A percentile compares a stretch with the other conserved stretches of the same genome.
Evolutionary conservation across 2,329 filamentous ascomycete genomes (phyloP).

Genomic region (Aspergillus quadricinctus): DNA sequence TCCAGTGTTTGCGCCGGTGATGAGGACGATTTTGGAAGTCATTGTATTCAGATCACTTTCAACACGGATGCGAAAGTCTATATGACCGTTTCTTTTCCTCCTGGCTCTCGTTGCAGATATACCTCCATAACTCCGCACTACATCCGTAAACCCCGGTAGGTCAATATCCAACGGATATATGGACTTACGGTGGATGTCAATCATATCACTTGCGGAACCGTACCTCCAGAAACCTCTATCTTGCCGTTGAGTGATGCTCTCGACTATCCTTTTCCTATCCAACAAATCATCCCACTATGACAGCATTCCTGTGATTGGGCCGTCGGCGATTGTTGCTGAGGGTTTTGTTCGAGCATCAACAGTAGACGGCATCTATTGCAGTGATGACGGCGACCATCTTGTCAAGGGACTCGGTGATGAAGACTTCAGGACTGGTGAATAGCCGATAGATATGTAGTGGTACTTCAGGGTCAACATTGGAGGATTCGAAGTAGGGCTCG

Average conservation of each 20-base stretch:
- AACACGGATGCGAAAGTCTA: background rate
- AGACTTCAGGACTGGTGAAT: background rate
- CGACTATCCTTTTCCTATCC: too few relatives aligned
- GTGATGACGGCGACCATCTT: background rate
- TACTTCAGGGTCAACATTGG: background rate
- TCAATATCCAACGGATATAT: background rate
- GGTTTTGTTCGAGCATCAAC: background rate
- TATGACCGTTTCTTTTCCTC: too few relatives aligned
- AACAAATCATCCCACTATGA: background rate
- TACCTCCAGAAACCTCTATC: too few relatives aligned
- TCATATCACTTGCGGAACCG: too few relatives aligned
- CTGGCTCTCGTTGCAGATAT: background rate
- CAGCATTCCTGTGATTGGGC: background rate
- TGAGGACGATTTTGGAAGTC: conserved; percentile 43
- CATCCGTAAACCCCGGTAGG: background rate
- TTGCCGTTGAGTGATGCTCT: too few relatives aligned
- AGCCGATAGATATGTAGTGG: background rate
- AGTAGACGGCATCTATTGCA: background rate
- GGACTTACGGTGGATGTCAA: background rate
- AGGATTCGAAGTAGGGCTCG: background rate
- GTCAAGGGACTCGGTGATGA: background rate
- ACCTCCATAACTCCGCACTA: background rate
- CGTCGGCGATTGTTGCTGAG: background rate
- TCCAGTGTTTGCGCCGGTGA: conserved; percentile 60
- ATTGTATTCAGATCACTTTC: background rate